Conservation (phyloP, 306 rosid genomes). For the Luffa aegyptiaca region DNA sequence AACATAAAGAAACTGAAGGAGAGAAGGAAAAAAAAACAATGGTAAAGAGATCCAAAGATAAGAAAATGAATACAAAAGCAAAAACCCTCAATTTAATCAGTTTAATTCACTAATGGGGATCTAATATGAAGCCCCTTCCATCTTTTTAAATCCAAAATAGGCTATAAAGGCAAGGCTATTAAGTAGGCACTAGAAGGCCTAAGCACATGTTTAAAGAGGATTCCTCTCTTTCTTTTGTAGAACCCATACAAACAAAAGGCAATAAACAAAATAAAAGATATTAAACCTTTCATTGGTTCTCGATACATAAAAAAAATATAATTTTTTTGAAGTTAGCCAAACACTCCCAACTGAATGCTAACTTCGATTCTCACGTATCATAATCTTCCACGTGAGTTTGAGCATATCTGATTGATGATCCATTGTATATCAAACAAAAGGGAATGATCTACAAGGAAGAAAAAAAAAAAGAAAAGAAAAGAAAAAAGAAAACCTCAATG, state of each 20-base stretch:
- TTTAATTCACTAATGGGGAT: background rate
- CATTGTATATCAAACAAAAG: background rate
- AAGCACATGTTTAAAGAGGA: slow-evolving; percentile 17
- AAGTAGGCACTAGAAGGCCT: slow-evolving; percentile 16
- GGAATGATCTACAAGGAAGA: background rate
- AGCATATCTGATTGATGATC: background rate
- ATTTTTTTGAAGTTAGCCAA: background rate
- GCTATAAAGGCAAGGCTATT: slow-evolving; percentile 12
- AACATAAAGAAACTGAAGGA: background rate
- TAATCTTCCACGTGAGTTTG: slow-evolving; percentile 13
- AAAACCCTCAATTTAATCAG: background rate
- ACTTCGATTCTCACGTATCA: slow-evolving; percentile 9
- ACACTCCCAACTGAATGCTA: slow-evolving; percentile 4
- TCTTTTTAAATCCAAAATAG: background rate
- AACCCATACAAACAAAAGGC: background rate
- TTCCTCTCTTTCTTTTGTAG: background rate
- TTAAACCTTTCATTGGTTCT: background rate
- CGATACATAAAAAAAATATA: background rate
- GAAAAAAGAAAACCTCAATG: background rate
- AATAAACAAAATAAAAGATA: background rate
- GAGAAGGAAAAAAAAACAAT: background rate
- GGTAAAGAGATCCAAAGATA: background rate
- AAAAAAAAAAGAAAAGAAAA: background rate
- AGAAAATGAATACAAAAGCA: background rate
- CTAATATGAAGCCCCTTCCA: background rate